Base-by-base conservation (phyloP, 257 asterid genomes). In the Solanum chaucha region DNA sequence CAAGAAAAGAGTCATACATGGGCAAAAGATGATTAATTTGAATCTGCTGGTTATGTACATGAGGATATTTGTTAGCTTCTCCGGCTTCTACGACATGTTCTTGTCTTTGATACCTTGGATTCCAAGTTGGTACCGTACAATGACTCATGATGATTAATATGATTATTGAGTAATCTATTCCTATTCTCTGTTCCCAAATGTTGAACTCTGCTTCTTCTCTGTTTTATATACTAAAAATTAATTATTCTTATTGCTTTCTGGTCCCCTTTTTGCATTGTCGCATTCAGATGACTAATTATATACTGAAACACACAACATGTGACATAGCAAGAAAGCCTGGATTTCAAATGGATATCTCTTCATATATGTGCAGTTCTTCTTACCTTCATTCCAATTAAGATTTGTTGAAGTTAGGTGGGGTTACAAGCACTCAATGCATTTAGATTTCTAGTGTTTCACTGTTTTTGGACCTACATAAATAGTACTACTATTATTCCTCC, bases 51-150 rank as follows among this genome's bases (percentile, higher is more conserved):
- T 72, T 61, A n/a, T 90, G 93, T 90, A 92, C 92, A 91, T 92
- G 95, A 87, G 93, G 67, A 87, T 85, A 90, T 89, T 70, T 36
- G 70, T 88, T 89, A 88, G 88, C 78, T 73, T 90, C 90, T 88
- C 73, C 91, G 86, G 75, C 90, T 48, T 85, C 94, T 77, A 15
- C 90, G 61, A 83, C 90, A 65, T 83, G 85, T 88, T 89, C 91
- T 89, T 88, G 91, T 89, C 91, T 85, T 86, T 89, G 91, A 55
- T 89, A 92, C 86, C 88, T 92, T 75, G 70, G 91, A 82, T 90
- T 92, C 98, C 94, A 92, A 28, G 88, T 92, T 28, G 93, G 92
- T 82, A 92, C 92, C 78, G 84, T 87, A 30, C 90, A 88, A 85
- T 91, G 87, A 88, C 91, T 92, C 92, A 89, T 91, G 65, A 44